Evolutionary conservation across 2,329 filamentous ascomycete genomes (phyloP), one percentile per base, ranked within the genome.

Genomic region (Colletotrichum camelliae): DNA sequence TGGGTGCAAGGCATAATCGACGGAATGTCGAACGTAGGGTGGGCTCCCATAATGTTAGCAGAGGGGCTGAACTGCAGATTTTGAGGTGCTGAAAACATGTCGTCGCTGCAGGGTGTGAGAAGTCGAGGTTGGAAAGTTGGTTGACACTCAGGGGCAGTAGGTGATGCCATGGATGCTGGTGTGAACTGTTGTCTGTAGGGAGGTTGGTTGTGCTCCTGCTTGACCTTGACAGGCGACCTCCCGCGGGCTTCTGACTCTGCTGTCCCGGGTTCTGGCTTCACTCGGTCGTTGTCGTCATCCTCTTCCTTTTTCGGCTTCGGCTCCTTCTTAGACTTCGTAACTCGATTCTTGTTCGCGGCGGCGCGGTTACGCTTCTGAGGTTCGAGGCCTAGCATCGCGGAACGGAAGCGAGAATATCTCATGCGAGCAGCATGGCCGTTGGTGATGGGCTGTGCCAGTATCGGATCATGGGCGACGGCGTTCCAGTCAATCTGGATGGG

Each of bases 401-500:
- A 80, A 33, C 85, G 84, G 80, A 91, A 91, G 43, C 90, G 87
- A 16, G 89, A 88, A 81, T 88, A 92, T 70, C 90, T 86, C 90
- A 92, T 92, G 64, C 90, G 88, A 37, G 90, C 90, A 35, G 90
- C 90, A 81, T 92, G 90, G 60, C 90, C 90, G 79, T 92, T 92
- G 77, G 89, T 87, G 75, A 92, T 91, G 78, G 87, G 85, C 66
- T 91, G 86, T 29, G 87, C 77, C 12, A 92, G 85, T 64, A 90
- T 86, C 24, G 90, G 89, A 75, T 91, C 88, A 43, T 85, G 81
- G 69, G 90, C 90, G 60, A 92, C 90, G 80, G 87, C 82, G 76
- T 89, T 88, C 90, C 90, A 92, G 81, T 92, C 88, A 79, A 92
- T 91, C 90, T 92, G 72, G 70, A 48, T 33, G 9, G n/a, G 27